Base-by-base conservation (phyloP, 1,284 basidiomycete genomes). In the Coniferiporia sulphurascens region DNA sequence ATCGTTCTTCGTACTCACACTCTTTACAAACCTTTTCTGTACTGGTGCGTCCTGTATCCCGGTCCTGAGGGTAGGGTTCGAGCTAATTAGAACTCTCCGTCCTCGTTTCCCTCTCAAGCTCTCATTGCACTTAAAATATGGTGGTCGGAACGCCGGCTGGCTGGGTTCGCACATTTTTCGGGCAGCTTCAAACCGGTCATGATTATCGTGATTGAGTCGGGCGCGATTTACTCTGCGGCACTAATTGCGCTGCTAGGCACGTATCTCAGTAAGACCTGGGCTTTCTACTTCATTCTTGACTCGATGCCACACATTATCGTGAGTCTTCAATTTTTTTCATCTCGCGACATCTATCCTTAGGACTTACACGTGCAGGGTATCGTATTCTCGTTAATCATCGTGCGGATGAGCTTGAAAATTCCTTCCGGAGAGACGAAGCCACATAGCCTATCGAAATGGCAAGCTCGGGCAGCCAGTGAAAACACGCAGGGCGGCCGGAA, bases 1-100 rank as follows among this genome's bases (percentile, higher is more conserved):
- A 9, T n/a, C 44, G 19, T 46, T 70, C 22, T 63, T 68, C 49
- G 65, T 64, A 8, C 65, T 66, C 12, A 58, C 60, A 2, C 56
- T 61, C 13, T 54, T 61, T 44, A 61, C 60, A 21, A 61, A 61
- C 50, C 12, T 48, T 34, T n/a, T n/a, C 34, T 55, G 48, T 44
- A 41, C 52, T 19, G 49, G 73, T 74, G 44, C 43, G 68, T 63
- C 12, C 38, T 8, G 38, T 4, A 8, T 41, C 9, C 15, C 15
- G 9, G 4, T 46, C 17, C 44, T n/a, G 19, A n/a, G 4, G 17
- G 17, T 51, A 22, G 10, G 13, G 19, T 32, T 44, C 8, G 41
- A 3, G 19, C 7, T 10, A 51, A 9, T 12, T 32, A 9, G 7
- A 9, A 9, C 35, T 32, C 22, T 3, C 17, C 27, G 27, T 27